Percentiles rank a stretch among this genome's conserved stretches.
Evolutionary conservation across 106 monocot genomes (phyloP).

Genomic region (Hemerocallis citrina): DNA sequence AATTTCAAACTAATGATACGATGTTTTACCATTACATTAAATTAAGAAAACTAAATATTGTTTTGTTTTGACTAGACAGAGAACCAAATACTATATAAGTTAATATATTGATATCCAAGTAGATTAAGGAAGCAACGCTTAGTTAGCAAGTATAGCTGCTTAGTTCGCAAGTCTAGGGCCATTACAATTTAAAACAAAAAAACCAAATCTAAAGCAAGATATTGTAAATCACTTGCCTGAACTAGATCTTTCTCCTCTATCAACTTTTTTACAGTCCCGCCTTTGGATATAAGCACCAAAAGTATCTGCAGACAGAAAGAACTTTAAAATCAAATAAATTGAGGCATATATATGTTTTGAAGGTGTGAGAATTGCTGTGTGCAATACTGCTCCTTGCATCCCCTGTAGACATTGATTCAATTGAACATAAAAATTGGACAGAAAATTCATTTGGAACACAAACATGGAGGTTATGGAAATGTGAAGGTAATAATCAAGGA

Average conservation of each 20-base stretch:
- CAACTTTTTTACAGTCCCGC: constrained; percentile 80
- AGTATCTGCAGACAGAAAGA: constrained; percentile 48
- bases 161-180: too few relatives aligned
- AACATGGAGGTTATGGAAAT: background rate
- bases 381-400: background rate
- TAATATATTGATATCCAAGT: too few relatives aligned
- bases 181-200: too few relatives aligned
- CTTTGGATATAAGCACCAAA: constrained; percentile 74
- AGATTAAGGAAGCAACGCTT: too few relatives aligned
- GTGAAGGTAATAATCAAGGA: background rate
- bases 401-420: background rate
- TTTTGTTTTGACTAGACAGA: too few relatives aligned
- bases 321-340: background rate
- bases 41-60: too few relatives aligned
- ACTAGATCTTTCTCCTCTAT: constrained; percentile 90
- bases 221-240: constrained; percentile 50
- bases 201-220: too few relatives aligned
- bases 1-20: too few relatives aligned
- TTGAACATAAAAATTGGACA: too few relatives aligned
- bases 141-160: too few relatives aligned
- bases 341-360: background rate
- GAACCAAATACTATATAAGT: too few relatives aligned
- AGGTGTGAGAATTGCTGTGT: background rate
- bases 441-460: background rate
- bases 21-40: too few relatives aligned